Base-by-base conservation (phyloP, 768 basidiomycete genomes). In the Suillus weaverae region DNA sequence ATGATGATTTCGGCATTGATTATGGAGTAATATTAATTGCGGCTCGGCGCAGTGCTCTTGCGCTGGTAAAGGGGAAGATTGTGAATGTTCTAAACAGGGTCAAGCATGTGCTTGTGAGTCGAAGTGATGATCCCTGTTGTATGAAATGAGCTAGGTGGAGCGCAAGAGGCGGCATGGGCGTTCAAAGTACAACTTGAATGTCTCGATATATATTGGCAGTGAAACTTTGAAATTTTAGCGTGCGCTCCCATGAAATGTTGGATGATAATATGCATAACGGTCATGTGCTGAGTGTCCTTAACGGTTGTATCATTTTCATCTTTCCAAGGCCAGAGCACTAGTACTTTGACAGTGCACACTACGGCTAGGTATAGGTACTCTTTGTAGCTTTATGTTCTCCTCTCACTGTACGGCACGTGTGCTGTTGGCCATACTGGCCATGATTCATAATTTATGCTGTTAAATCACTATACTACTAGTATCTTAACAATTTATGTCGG, bases 31-130 rank as follows among this genome's bases (percentile, higher is more conserved):
- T 5, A 9, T 33, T 38, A 39, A n/a, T 11, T 14, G 53, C 30
- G 56, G 22, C 13, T 13, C 44, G 11, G 4, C 30, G 3, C 53
- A 73, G 72, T 73, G 72, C 38, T 68, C 63, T 3, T 73, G 72
- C 26, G 54, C 51, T 22, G 72, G 73, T 2, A 65, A 67, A 5
- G 70, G 71, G 4, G 61, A 60, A 0, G 53, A 66, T 35, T 74
- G 72, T 46, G 51, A 2, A 26, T 74, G 73, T 43, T 67, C 71
- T 5, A 44, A 50, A 10, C 53, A 65, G 50, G 67, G 64, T 39
- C 35, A 54, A 33, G 64, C 18, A 3, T 73, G 72, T 57, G 41
- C 61, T 6, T 73, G 72, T 30, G 69, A 61, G 54, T 69, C 70
- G 22, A 68, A 72, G 64, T 73, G 35, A 56, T 13, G 5, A 20